Evolutionary conservation across 768 basidiomycete genomes (phyloP).

Genomic region (Daedaleopsis nitida): DNA sequence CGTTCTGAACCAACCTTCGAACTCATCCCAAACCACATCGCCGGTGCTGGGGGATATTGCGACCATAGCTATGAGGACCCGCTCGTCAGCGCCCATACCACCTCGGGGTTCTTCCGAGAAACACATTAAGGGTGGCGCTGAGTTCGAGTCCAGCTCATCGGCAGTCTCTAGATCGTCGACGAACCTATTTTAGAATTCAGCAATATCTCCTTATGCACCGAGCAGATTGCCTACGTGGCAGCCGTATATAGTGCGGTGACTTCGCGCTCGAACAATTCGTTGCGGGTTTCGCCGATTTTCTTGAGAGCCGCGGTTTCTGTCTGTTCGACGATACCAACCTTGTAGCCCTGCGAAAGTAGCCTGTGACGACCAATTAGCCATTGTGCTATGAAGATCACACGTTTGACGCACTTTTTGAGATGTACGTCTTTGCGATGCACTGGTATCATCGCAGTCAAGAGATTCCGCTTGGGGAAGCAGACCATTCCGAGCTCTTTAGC

Average conservation of each 20-base stretch:
- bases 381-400: not conserved
- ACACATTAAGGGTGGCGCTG: conserved; percentile 74
- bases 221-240: conserved; percentile 64
- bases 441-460: conserved; percentile 76
- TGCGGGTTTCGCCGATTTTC: conserved; percentile 76
- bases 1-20: conserved; percentile 55
- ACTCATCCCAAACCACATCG: conserved; percentile 92
- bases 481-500: conserved; percentile 79
- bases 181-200: conserved; percentile 50
- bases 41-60: conserved; percentile 86
- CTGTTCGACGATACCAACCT: conserved; percentile 84
- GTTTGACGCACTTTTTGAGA: conserved; percentile 62
- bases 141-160: conserved; percentile 57
- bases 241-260: conserved; percentile 83
- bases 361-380: conserved; percentile 37
- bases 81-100: conserved; percentile 45
- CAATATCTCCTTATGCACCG: no score
- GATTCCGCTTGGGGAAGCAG: conserved; percentile 70
- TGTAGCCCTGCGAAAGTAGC: conserved; percentile 74
- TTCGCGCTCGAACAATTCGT: conserved; percentile 70
- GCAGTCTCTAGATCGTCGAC: conserved; percentile 78
- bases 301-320: conserved; percentile 89
- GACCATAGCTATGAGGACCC: conserved; percentile 66
- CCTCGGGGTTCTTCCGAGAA: conserved; percentile 59
- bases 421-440: conserved; percentile 67